phyloP scores from a whole-genome alignment of 2,329 filamentous ascomycete genomes.

The Catunica adiposa region DNA sequence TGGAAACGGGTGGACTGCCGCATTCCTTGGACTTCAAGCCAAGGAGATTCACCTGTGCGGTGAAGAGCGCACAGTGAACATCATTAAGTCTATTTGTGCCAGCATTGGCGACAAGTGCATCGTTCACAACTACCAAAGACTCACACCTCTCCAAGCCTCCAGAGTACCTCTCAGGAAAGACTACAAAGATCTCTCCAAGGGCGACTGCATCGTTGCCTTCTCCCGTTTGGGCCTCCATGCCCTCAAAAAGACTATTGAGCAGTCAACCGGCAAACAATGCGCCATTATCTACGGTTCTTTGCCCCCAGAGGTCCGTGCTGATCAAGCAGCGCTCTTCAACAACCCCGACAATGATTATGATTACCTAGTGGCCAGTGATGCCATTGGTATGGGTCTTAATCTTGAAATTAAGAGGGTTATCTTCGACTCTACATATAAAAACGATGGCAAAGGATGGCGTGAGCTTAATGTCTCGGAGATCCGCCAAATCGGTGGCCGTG shows the following conservation, averaged over 20 bases:
- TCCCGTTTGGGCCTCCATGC: constrained; percentile 67
- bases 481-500: constrained; percentile 88
- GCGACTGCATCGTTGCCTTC: constrained; percentile 81
- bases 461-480: constrained; percentile 57
- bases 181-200: constrained; percentile 57
- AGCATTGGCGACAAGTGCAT: constrained; percentile 67
- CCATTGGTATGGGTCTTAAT: constrained; percentile 95
- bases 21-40: constrained; percentile 70
- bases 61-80: constrained; percentile 62
- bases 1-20: constrained; percentile 90
- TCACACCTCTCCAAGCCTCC: constrained; percentile 61
- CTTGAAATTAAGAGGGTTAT: constrained; percentile 81
- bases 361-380: constrained; percentile 82
- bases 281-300: constrained; percentile 87
- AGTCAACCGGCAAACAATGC: constrained; percentile 57
- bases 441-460: constrained; percentile 40
- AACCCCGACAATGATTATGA: constrained; percentile 93
- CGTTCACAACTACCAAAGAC: constrained; percentile 66
- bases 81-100: constrained; percentile 63
- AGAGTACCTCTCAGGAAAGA: constrained; percentile 43
- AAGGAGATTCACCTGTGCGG: constrained; percentile 88
- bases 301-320: constrained; percentile 79
- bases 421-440: constrained; percentile 65
- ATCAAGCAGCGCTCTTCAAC: constrained; percentile 87
- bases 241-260: constrained; percentile 63